Conservation (phyloP, 2,329 filamentous ascomycete species). For the Myriosclerotinia duriaeana region DNA sequence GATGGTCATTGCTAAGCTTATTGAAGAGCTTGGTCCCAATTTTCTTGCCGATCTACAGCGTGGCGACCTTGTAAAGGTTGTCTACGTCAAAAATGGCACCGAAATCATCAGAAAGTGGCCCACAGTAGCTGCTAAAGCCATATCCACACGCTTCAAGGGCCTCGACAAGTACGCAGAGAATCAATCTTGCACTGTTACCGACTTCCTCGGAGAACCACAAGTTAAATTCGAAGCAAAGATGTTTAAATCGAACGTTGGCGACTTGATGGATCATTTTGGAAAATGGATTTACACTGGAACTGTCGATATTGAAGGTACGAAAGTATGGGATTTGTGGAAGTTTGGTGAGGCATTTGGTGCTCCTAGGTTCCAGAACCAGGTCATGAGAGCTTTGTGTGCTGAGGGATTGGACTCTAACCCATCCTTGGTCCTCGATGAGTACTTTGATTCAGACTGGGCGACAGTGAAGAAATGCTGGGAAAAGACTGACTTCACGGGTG, state of each 20-base stretch:
- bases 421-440: background rate
- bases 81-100: background rate
- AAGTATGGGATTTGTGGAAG: background rate
- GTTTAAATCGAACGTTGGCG: background rate
- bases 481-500: background rate
- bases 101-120: background rate
- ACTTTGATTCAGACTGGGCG: background rate
- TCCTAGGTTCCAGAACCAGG: background rate
- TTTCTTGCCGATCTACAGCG: background rate
- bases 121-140: background rate
- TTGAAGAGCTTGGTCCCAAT: background rate
- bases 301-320: background rate
- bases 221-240: background rate
- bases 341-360: background rate
- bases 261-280: conserved; percentile 6
- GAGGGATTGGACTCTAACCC: background rate
- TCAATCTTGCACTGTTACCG: background rate
- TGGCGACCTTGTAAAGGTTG: background rate
- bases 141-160: background rate
- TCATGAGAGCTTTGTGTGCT: background rate
- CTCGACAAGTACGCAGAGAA: background rate
- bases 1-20: background rate
- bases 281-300: background rate
- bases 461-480: background rate
- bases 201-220: background rate